Evolutionary conservation across 306 rosid genomes (phyloP), one percentile per base, ranked within the genome.

Genomic region (Vigna unguiculata): DNA sequence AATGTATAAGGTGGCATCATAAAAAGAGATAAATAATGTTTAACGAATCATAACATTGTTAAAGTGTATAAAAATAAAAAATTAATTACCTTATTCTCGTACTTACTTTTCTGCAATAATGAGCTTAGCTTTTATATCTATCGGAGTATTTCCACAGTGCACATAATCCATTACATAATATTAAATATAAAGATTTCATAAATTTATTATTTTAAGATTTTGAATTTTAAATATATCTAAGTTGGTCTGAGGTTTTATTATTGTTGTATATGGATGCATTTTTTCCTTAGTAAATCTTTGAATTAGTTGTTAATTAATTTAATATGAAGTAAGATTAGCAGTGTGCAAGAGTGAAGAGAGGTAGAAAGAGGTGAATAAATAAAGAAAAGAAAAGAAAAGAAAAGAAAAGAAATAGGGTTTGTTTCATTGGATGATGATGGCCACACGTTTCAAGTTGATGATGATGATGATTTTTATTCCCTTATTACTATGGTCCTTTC

Each of bases 371-470:
- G 24, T 21, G 20, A 79, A 66, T 60, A 75, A 34, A 21, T 34
- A 74, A 51, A 59, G n/a, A 17, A 24, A 61, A 60, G 32, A 57
- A 28, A 6, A 3, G n/a, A 60, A 58, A 4, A 2, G 38, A 11
- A 49, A 32, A 22, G 83, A 53, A 74, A 65, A 20, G 62, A 63
- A 76, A 79, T 77, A 47, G 73, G 6, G 54, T 40, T 76, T 17
- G 77, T 83, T 88, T 83, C 85, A 93, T 89, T 87, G 90, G 88
- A 79, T 76, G 83, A 93, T 93, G 88, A 93, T 91, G 93, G 80
- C 87, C 94, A 83, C 96, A 93, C 94, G 91, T 85, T 88, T 84
- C 55, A 72, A 51, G 75, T 63, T 85, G 19, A 83, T 69, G 75
- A 71, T 45, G 28, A 84, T 67, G 74, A 79, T 84, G 77, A 76